Conservation (phyloP, 371 early-diverging fungal species). For the Syncephalastrum racemosum region DNA sequence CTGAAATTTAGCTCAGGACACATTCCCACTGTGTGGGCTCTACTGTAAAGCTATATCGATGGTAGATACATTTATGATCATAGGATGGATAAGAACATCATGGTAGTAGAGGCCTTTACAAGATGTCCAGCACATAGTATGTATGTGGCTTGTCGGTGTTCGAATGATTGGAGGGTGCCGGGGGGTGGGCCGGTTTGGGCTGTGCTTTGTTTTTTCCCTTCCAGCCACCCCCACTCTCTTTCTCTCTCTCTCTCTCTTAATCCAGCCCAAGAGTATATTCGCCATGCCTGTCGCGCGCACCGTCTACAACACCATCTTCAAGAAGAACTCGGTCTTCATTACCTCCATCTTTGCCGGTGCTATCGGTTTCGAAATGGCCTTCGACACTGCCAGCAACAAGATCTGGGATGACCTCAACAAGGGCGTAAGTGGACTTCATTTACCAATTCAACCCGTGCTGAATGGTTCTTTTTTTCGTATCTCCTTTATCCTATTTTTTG, state of each 20-base stretch:
- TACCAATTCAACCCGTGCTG: not conserved
- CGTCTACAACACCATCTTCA: slow-evolving; percentile 69
- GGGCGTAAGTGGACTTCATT: slow-evolving; percentile 68
- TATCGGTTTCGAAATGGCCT: slow-evolving; percentile 77
- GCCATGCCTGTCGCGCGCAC: slow-evolving; percentile 50
- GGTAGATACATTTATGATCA: no score
- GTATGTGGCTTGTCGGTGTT: no score
- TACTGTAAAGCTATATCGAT: no score
- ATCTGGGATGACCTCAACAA: slow-evolving; percentile 81
- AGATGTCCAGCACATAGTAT: no score
- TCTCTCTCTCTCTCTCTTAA: slow-evolving; percentile 4
- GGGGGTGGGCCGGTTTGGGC: no score
- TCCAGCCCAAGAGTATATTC: slow-evolving; percentile 1
- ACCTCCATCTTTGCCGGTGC: slow-evolving; percentile 75
- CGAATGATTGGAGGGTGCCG: no score
- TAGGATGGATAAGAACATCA: no score
- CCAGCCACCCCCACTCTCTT: slow-evolving; percentile 6
- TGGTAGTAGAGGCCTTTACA: no score
- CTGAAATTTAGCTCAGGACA: no score
- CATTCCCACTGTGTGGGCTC: no score
- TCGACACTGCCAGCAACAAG: slow-evolving; percentile 65
- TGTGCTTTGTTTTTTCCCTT: slow-evolving; percentile 3
- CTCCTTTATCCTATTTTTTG: slow-evolving; percentile 9
- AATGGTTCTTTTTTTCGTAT: slow-evolving; percentile 9
- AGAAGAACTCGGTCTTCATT: slow-evolving; percentile 74